Evolutionary conservation across 148 eudicot species (phyloP).

Genomic region (Gaultheria prostrata): DNA sequence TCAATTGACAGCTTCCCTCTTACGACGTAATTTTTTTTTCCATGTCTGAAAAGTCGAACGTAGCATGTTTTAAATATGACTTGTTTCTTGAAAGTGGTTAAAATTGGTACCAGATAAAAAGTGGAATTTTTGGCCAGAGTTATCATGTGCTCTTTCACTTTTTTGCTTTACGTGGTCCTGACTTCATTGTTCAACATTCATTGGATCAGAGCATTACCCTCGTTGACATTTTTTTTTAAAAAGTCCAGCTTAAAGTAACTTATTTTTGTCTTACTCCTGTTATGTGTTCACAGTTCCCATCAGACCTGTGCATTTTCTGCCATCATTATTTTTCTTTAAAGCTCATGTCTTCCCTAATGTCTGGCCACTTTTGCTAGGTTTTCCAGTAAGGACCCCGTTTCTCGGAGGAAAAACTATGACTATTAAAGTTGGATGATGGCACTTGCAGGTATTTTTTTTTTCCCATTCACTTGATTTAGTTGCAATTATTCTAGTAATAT

Average conservation of each 20-base stretch:
- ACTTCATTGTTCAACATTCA: not conserved
- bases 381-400: slow-evolving; percentile 50
- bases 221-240: not conserved
- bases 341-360: slow-evolving; percentile 19
- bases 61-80: not conserved
- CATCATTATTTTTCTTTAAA: not conserved
- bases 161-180: not conserved
- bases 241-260: not conserved
- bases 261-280: not conserved
- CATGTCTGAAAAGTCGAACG: not conserved
- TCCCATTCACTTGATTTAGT: slow-evolving; percentile 14
- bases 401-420: slow-evolving; percentile 70
- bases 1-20: not conserved
- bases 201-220: not conserved
- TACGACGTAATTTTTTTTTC: too few species aligned
- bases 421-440: slow-evolving; percentile 39
- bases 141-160: not conserved
- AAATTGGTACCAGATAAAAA: not conserved
- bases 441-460: slow-evolving; percentile 56
- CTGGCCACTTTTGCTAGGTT: slow-evolving; percentile 47
- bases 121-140: not conserved
- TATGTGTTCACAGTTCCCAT: not conserved
- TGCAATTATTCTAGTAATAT: not conserved
- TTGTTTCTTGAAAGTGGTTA: not conserved
- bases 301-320: not conserved